Conservation (phyloP, 2,329 filamentous ascomycete species). For the Sporothrix pseudoabietina region DNA sequence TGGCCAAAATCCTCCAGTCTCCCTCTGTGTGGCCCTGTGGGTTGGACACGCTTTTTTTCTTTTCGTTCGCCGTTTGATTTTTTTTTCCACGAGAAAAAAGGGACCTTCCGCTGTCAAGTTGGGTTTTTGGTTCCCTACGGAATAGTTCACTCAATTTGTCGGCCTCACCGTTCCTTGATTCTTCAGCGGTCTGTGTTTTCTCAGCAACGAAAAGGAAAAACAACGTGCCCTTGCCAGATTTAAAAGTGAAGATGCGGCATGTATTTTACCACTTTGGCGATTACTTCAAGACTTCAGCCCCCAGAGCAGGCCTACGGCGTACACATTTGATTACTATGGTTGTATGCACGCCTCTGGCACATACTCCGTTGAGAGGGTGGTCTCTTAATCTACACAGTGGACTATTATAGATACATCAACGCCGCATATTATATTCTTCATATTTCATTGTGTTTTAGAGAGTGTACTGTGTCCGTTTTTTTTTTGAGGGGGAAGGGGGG, state of each 20-base stretch:
- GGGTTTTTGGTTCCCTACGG: neutral
- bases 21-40: neutral
- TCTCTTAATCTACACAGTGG: constrained; percentile 1
- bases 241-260: neutral
- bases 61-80: neutral
- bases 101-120: neutral
- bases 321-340: neutral
- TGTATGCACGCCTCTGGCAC: neutral
- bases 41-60: neutral
- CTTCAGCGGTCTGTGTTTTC: too few species aligned
- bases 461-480: neutral
- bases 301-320: neutral
- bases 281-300: neutral
- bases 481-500: too few species aligned
- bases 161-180: neutral
- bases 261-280: neutral
- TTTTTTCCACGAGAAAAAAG: neutral
- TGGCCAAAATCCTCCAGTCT: neutral
- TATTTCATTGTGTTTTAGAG: too few species aligned
- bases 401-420: constrained; percentile 1
- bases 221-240: neutral
- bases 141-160: neutral
- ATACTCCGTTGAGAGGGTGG: neutral
- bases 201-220: too few species aligned
- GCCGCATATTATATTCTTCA: constrained; percentile 8